These are phyloP conservation scores for Stereocaulon alpinum DNA, from an alignment of 495 filamentous ascomycete genomes.

Conservation along the genomic window DNA sequence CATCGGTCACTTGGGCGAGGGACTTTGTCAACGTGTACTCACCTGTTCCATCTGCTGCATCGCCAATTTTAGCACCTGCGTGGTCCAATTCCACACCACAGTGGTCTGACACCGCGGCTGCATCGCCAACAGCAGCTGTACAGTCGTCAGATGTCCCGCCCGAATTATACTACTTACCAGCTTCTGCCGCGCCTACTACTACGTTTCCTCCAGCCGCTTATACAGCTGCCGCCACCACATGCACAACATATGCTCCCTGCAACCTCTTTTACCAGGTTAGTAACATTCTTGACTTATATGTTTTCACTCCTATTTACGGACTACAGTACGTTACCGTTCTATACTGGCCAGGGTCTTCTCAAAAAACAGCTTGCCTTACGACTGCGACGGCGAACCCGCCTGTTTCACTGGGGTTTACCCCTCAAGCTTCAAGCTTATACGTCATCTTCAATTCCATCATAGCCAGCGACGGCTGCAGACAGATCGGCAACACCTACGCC, in stretches of 20 bases:
- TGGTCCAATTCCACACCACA: not conserved
- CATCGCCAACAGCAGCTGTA: not conserved
- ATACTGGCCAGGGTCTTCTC: conserved; percentile 1
- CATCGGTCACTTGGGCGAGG: not conserved
- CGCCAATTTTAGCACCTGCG: not conserved
- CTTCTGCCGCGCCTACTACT: not conserved
- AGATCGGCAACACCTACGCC: not conserved
- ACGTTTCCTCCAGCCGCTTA: not conserved
- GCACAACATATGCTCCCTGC: not conserved
- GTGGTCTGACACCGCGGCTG: not conserved
- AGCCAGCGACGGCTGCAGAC: conserved; percentile 1
- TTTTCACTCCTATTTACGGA: not conserved
- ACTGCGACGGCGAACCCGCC: not conserved
- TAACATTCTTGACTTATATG: too few relatives aligned
- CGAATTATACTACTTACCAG: not conserved
- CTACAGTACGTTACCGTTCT: not conserved
- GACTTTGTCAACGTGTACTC: not conserved
- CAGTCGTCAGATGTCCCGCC: not conserved
- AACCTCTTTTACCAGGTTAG: conserved; percentile 8
- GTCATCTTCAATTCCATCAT: conserved; percentile 4
- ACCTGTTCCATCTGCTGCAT: not conserved
- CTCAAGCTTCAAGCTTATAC: conserved; percentile 7
- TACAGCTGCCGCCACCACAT: not conserved
- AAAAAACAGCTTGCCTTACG: conserved; percentile 3
- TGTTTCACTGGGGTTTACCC: not conserved